Base-by-base conservation (phyloP, 192 early-diverging fungal species). In the Haplosporangium gracile region DNA sequence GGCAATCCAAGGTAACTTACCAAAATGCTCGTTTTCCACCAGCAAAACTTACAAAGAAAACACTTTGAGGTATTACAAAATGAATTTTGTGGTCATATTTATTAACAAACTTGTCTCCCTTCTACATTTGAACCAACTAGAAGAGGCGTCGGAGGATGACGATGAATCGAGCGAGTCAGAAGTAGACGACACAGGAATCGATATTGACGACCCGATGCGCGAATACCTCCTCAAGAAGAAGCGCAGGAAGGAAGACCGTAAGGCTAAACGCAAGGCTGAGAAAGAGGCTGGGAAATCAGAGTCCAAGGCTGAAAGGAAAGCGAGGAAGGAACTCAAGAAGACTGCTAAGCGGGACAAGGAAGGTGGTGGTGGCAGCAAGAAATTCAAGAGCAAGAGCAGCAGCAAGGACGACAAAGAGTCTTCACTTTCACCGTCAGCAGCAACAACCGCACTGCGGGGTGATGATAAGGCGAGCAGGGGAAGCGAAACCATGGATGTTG, bases 121-220 rank as follows among this genome's bases (percentile, higher is more conserved):
- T 70, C 9, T 71, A n/a, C 36, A 39, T 26, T 76, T 39, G n/a
- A 77, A 55, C n/a, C 40, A 40, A 51, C 0, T 73, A 69, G 68
- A 26, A 76, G 77, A 75, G 16, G 82, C 73, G 2, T 73, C 68
- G 29, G 85, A 80, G 4, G 82, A 80, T 13, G 22, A 24, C 7
- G 79, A 77, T n/a, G 74, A 80, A 11, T 72, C 76, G 15, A 85
- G 82, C 4, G 89, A 83, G 16, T 84, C 70, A 2, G 87, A 82
- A 10, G 88, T 92, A 81, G 88, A 80, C 36, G 86, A 88, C 57
- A 88, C 91, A 40, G 91, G 93, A 10, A 89, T 95, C 57, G 93
- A 94, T 75, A 89, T 93, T 4, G 94, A 95, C 68, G 92, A 94
- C 68, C 93, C 95, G 2, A 96, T 96, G 96, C 92, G 93, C 10